Conservation (phyloP, 805 yeast genomes). For the Tetrapisispora taiwanensis region DNA sequence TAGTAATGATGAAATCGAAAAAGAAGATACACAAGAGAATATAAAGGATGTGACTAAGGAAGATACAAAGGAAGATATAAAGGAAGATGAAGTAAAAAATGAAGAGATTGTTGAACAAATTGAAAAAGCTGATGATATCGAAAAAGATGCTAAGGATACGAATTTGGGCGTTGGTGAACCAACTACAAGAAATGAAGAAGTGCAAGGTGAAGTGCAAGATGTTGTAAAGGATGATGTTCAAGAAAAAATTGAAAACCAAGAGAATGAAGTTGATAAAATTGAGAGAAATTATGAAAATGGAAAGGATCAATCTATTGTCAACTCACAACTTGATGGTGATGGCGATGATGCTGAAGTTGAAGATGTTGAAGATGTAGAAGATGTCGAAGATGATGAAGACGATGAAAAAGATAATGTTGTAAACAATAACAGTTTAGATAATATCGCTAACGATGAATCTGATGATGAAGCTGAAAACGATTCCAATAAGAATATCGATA, state of each 20-base stretch:
- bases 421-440: constrained; percentile 2
- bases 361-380: constrained; percentile 3
- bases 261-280: constrained; percentile 8
- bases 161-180: too few species aligned
- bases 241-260: background rate
- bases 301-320: constrained; percentile 4
- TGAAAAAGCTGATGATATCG: too few species aligned
- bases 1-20: background rate
- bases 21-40: background rate
- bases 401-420: constrained; percentile 1
- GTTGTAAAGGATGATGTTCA: too few species aligned
- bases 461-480: constrained; percentile 9
- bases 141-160: too few species aligned
- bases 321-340: background rate
- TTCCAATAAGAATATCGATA: constrained; percentile 4
- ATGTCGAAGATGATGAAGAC: background rate
- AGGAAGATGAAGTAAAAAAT: too few species aligned
- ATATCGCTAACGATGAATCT: constrained; percentile 7
- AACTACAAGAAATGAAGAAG: too few species aligned
- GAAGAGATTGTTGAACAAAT: too few species aligned
- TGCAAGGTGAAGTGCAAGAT: too few species aligned
- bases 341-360: constrained; percentile 4
- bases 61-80: too few species aligned
- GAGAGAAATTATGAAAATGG: constrained; percentile 14
- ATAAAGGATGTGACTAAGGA: background rate